phyloP scores from a whole-genome alignment of 164 flowering plant genomes.

The Magnolia changhungtana region DNA sequence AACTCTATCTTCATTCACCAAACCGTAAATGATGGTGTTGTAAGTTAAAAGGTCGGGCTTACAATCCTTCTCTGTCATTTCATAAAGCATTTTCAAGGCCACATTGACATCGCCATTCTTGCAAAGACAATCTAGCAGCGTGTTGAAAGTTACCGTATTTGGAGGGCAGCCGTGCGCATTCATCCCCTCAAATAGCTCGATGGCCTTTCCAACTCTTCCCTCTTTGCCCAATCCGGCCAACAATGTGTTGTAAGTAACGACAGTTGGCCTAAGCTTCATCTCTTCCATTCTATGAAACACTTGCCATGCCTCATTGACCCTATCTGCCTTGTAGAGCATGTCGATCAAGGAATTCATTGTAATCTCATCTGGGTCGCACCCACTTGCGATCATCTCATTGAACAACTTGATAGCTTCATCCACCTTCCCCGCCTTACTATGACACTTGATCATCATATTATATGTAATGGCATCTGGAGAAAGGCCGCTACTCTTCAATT shows the following conservation, averaged over 20 bases:
- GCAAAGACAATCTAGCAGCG: slow-evolving; percentile 34
- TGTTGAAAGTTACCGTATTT: slow-evolving; percentile 34
- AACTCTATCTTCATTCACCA: slow-evolving; percentile 49
- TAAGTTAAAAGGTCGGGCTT: slow-evolving; percentile 75
- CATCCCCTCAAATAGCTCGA: slow-evolving; percentile 44
- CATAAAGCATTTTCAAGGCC: slow-evolving; percentile 56
- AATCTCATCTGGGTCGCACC: slow-evolving; percentile 62
- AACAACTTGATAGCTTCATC: slow-evolving; percentile 75
- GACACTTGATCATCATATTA: slow-evolving; percentile 94
- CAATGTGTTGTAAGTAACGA: slow-evolving; percentile 85
- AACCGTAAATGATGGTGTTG: slow-evolving; percentile 74
- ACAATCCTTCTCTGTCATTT: slow-evolving; percentile 53
- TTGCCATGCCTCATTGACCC: slow-evolving; percentile 78
- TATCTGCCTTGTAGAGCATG: slow-evolving; percentile 67
- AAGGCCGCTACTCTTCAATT: slow-evolving; percentile 54
- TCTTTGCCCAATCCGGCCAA: slow-evolving; percentile 73
- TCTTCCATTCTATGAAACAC: slow-evolving; percentile 66
- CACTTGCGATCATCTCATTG: slow-evolving; percentile 52
- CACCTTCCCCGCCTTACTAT: slow-evolving; percentile 59
- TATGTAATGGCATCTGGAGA: slow-evolving; percentile 86
- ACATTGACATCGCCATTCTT: slow-evolving; percentile 55
- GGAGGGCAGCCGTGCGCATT: slow-evolving; percentile 21
- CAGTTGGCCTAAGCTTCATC: slow-evolving; percentile 67
- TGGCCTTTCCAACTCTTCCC: slow-evolving; percentile 52
- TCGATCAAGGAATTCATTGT: slow-evolving; percentile 74